These are phyloP conservation scores for Diplodia mutila DNA, from an alignment of 2,329 filamentous ascomycete genomes.

Conservation along the genomic window DNA sequence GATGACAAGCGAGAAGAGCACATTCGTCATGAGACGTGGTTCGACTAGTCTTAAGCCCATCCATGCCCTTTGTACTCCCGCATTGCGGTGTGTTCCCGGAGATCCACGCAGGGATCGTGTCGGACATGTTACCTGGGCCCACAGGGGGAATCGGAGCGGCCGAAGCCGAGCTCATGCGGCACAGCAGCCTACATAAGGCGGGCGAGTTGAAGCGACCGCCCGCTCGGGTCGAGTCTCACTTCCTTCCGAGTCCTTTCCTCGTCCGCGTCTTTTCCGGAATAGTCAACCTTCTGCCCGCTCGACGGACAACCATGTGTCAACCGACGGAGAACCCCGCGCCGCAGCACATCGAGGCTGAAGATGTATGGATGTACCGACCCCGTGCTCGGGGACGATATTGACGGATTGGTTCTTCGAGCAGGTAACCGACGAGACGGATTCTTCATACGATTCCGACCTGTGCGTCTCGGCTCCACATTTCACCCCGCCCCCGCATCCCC, in stretches of 20 bases:
- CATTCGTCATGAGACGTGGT: slow-evolving; percentile 40
- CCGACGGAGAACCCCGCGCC: neutral
- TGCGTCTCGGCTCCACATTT: slow-evolving; percentile 6
- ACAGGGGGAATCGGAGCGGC: neutral
- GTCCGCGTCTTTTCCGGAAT: neutral
- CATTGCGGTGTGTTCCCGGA: neutral
- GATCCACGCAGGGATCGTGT: neutral
- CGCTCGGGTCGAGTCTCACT: neutral
- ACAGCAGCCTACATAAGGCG: neutral
- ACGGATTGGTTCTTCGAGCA: neutral
- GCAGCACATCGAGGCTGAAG: slow-evolving; percentile 11
- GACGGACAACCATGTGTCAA: neutral
- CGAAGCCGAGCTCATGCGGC: neutral
- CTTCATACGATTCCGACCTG: neutral
- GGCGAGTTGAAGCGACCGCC: neutral
- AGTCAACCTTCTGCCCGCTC: neutral
- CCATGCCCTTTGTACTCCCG: neutral
- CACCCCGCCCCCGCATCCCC: neutral
- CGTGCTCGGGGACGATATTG: too few relatives aligned
- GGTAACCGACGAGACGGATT: neutral
- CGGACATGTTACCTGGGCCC: neutral
- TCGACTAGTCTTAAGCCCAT: slow-evolving; percentile 39
- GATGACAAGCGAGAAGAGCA: neutral
- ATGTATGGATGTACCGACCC: neutral
- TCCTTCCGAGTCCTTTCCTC: neutral